These are phyloP conservation scores for Xylaria curta DNA, from an alignment of 495 filamentous ascomycete species.

Conservation along the genomic window DNA sequence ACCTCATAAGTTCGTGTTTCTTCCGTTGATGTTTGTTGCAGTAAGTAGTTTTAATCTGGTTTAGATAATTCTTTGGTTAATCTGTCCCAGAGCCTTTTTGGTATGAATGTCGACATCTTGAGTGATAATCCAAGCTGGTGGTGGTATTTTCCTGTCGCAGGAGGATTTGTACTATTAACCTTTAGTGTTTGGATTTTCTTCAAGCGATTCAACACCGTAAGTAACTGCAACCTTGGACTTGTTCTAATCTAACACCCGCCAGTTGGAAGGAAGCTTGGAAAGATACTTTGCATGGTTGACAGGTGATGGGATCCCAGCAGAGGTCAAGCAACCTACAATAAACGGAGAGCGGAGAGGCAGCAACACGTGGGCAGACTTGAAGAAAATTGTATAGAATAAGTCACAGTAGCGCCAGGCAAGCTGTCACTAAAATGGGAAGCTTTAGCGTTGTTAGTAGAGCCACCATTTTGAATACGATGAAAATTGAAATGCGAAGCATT, in stretches of 20 bases:
- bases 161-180: not conserved
- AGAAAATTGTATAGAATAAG: not conserved
- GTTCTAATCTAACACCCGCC: not conserved
- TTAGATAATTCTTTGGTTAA: not conserved
- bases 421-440: too few species aligned
- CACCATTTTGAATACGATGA: too few species aligned
- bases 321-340: not conserved
- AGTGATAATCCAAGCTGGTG: not conserved
- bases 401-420: too few species aligned
- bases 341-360: not conserved
- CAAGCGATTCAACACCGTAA: not conserved
- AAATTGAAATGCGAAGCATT: too few species aligned
- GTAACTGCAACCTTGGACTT: not conserved
- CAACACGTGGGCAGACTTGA: not conserved
- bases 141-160: conserved; percentile 17
- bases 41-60: not conserved
- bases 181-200: conserved; percentile 6
- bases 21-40: conserved; percentile 4
- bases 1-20: not conserved
- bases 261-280: conserved; percentile 8
- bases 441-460: too few species aligned
- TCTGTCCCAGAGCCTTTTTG: conserved; percentile 3
- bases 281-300: not conserved
- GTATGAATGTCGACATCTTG: conserved; percentile 16
- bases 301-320: not conserved